A percentile compares a stretch with the other conserved stretches of the same genome.
Evolutionary conservation across 345 rosid species (phyloP).

Genomic region (Laguncularia racemosa): DNA sequence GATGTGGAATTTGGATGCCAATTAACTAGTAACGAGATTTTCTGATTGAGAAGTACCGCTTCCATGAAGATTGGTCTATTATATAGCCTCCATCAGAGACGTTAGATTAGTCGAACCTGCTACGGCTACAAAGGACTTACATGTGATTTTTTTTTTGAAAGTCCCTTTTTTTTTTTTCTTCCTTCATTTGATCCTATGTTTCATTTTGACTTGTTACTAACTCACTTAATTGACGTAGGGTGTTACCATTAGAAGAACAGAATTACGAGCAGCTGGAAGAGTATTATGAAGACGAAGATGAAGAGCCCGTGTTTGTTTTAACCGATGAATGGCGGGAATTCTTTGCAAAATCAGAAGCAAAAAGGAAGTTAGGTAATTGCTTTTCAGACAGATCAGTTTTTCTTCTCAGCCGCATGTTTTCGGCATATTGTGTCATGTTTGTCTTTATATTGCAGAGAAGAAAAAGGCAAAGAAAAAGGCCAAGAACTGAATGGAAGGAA

Average conservation of each 20-base stretch:
- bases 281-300: conserved; percentile 27
- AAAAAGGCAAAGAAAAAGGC: conserved; percentile 24
- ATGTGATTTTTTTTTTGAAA: too few relatives aligned
- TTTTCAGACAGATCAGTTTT: too few relatives aligned
- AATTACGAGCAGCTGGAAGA: conserved; percentile 15
- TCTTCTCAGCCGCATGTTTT: neutral
- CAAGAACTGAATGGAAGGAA: neutral
- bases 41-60: too few relatives aligned
- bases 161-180: too few relatives aligned
- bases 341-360: conserved; percentile 56
- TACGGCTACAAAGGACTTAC: too few relatives aligned
- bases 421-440: neutral
- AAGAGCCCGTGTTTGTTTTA: conserved; percentile 43
- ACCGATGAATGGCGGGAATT: conserved; percentile 62
- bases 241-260: conserved; percentile 23
- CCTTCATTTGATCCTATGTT: too few relatives aligned
- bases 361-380: conserved; percentile 31
- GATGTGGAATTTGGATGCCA: too few relatives aligned
- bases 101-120: too few relatives aligned
- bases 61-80: too few relatives aligned
- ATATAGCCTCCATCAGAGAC: too few relatives aligned
- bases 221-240: neutral
- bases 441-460: conserved; percentile 20
- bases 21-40: too few relatives aligned
- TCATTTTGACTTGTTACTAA: neutral